A percentile compares a stretch with the other conserved stretches of the same genome.
phyloP scores from a whole-genome alignment of 2,329 filamentous ascomycete genomes.

The Fonsecaea pedrosoi region DNA sequence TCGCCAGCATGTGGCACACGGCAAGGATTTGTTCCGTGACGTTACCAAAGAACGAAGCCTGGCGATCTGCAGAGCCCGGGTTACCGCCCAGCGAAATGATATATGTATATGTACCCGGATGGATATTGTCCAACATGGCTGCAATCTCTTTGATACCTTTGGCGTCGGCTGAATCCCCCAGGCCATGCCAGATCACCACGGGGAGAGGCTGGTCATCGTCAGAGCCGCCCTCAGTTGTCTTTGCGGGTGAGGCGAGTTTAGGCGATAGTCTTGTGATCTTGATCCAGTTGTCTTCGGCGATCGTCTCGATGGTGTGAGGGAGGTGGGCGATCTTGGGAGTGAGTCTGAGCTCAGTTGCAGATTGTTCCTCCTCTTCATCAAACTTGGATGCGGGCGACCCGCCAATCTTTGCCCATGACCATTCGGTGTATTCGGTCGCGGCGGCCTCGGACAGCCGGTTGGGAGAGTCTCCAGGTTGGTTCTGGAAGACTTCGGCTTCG shows the following conservation, averaged over 20 bases:
- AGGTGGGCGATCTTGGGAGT: not conserved
- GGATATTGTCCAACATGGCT: slow-evolving; percentile 70
- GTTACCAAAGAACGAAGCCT: slow-evolving; percentile 90
- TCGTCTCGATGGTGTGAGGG: slow-evolving; percentile 19
- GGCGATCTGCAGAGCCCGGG: slow-evolving; percentile 69
- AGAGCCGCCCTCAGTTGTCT: slow-evolving; percentile 18
- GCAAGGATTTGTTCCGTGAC: slow-evolving; percentile 75
- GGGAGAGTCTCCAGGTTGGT: not conserved
- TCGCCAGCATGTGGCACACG: slow-evolving; percentile 78
- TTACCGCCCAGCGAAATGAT: slow-evolving; percentile 74
- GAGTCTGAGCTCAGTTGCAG: slow-evolving; percentile 7
- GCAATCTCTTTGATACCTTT: slow-evolving; percentile 76
- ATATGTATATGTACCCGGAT: slow-evolving; percentile 87
- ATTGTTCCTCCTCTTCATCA: not conserved
- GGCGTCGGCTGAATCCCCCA: slow-evolving; percentile 71
- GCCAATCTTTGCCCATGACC: not conserved
- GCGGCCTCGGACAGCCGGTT: slow-evolving; percentile 1
- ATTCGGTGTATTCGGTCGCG: not conserved
- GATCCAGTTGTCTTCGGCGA: slow-evolving; percentile 19
- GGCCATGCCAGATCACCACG: slow-evolving; percentile 91
- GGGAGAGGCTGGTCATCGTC: slow-evolving; percentile 68
- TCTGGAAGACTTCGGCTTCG: slow-evolving; percentile 33
- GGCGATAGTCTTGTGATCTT: slow-evolving; percentile 32
- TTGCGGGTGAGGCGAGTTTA: not conserved
- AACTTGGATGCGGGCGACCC: not conserved